Conservation (phyloP, 106 monocot species). For the Dendrobium huoshanense region DNA sequence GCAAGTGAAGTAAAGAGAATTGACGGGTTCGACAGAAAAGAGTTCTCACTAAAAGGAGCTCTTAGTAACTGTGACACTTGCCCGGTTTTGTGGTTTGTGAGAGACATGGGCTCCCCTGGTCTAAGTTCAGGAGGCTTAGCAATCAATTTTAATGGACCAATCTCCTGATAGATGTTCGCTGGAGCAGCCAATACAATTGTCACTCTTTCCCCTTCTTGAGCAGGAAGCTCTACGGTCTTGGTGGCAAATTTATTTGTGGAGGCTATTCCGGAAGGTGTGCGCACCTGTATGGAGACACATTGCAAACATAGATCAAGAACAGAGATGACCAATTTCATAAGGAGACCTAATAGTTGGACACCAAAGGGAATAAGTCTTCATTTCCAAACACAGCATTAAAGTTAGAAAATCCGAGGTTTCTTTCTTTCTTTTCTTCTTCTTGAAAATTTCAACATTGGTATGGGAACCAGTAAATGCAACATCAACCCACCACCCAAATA, state of each 20-base stretch:
- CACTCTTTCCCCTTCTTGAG: slow-evolving; percentile 95
- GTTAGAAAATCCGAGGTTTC: not conserved
- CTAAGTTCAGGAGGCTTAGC: slow-evolving; percentile 45
- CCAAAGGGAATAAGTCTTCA: not conserved
- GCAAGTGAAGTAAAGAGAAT: slow-evolving; percentile 62
- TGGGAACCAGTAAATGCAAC: not conserved
- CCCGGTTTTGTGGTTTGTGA: slow-evolving; percentile 76
- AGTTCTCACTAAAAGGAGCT: slow-evolving; percentile 48
- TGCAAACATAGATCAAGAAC: no score
- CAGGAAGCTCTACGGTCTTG: slow-evolving; percentile 81
- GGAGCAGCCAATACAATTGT: slow-evolving; percentile 72
- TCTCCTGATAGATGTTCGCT: slow-evolving; percentile 46
- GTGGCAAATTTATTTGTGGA: slow-evolving; percentile 83
- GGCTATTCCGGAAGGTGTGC: slow-evolving; percentile 76
- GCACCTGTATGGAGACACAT: slow-evolving; percentile 34
- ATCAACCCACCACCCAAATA: not conserved
- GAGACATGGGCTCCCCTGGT: slow-evolving; percentile 76
- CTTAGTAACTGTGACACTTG: slow-evolving; percentile 64
- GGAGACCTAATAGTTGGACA: not conserved
- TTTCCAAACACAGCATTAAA: not conserved
- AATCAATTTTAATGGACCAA: slow-evolving; percentile 64
- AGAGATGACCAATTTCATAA: not conserved
- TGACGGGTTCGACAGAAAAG: slow-evolving; percentile 50
- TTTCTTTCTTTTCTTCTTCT: not conserved
- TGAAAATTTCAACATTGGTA: not conserved